Evolutionary conservation across 768 basidiomycete genomes (phyloP).

Genomic region (Lactarius akahatsu): DNA sequence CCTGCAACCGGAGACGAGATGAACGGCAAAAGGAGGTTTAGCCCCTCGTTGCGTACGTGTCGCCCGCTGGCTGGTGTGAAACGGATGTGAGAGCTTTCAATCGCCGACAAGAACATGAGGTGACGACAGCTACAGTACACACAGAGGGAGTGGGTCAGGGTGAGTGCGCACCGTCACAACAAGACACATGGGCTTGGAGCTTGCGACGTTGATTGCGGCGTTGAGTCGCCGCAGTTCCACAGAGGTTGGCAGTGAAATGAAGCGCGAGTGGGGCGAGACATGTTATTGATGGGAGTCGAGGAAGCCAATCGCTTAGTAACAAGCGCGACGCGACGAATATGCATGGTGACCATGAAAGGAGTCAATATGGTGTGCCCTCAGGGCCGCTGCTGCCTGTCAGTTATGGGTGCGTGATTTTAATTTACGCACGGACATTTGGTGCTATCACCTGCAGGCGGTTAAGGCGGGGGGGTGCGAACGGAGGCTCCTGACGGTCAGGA

Average conservation of each 20-base stretch:
- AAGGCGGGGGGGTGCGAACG: conserved; percentile 10
- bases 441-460: conserved; percentile 29
- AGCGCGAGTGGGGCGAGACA: conserved; percentile 20
- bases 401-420: conserved; percentile 25
- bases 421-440: conserved; percentile 26
- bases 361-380: conserved; percentile 18
- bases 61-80: conserved; percentile 24
- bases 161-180: conserved; percentile 15
- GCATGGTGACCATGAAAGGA: conserved; percentile 27
- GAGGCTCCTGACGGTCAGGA: conserved; percentile 27
- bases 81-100: conserved; percentile 21
- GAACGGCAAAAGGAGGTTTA: conserved; percentile 23
- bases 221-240: conserved; percentile 18
- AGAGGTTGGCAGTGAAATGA: conserved; percentile 16
- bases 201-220: conserved; percentile 21
- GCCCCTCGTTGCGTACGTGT: conserved; percentile 25
- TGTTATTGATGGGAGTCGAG: conserved; percentile 8
- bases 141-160: conserved; percentile 20
- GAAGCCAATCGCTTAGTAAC: conserved; percentile 26
- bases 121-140: conserved; percentile 9
- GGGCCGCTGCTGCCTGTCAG: conserved; percentile 23
- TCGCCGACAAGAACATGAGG: conserved; percentile 21
- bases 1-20: conserved; percentile 22
- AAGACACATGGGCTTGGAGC: conserved; percentile 4
- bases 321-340: conserved; percentile 27